Percentiles rank a stretch among this genome's conserved stretches.
Conservation (phyloP, 352 stramenopile species). For the Thalassiosira allenii region DNA sequence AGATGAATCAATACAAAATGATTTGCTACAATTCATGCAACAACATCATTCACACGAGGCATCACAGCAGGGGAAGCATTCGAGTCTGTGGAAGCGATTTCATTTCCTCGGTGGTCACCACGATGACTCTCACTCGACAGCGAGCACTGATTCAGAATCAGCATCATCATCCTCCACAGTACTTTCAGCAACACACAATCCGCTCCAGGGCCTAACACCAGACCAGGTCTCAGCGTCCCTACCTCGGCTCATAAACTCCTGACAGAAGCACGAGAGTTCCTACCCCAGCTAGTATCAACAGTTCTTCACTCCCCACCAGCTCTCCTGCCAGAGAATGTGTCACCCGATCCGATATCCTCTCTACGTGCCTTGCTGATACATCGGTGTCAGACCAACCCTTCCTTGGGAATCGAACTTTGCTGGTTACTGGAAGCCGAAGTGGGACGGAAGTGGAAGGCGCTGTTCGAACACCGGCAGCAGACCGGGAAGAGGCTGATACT, state of each 20-base stretch:
- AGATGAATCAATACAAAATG: conserved; percentile 61
- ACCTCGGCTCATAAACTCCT: conserved; percentile 45
- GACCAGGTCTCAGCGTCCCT: conserved; percentile 28
- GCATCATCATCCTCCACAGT: neutral
- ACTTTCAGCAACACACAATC: conserved; percentile 10
- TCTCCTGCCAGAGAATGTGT: conserved; percentile 52
- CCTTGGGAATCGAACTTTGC: conserved; percentile 83
- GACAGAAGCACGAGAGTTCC: conserved; percentile 63
- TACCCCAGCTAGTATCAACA: conserved; percentile 83
- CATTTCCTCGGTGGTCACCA: conserved; percentile 24
- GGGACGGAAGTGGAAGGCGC: conserved; percentile 79
- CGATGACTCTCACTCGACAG: neutral
- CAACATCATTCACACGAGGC: conserved; percentile 9
- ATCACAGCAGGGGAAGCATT: neutral
- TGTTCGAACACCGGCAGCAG: conserved; percentile 85
- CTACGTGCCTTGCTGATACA: conserved; percentile 74
- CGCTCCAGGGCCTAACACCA: conserved; percentile 13
- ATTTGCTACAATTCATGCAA: conserved; percentile 41
- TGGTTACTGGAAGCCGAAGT: conserved; percentile 87
- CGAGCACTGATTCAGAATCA: too few relatives aligned
- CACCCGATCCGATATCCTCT: conserved; percentile 73
- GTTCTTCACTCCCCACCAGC: conserved; percentile 78
- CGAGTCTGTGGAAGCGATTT: conserved; percentile 20
- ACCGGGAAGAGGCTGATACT: conserved; percentile 82
- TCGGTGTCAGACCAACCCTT: conserved; percentile 75